These are phyloP conservation scores for Trichosphaerium sp. DNA, from an alignment of 78 protist species.

Conservation along the genomic window DNA sequence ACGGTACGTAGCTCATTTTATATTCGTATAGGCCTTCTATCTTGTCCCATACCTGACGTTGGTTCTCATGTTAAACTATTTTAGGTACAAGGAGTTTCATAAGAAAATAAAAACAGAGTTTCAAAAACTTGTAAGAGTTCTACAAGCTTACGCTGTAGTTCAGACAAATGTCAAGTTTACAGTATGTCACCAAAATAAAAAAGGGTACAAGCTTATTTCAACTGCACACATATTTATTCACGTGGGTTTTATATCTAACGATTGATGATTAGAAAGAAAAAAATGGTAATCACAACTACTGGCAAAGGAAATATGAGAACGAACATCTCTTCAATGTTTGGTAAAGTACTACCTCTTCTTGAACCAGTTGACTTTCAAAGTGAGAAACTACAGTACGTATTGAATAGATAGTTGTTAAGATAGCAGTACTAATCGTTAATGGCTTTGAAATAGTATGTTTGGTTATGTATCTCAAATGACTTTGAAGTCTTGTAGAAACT, in stretches of 20 bases:
- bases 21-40: background rate
- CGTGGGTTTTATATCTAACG: too few species aligned
- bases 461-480: background rate
- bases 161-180: background rate
- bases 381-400: too few species aligned
- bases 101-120: constrained; percentile 44
- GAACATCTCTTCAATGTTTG: too few species aligned
- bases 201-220: background rate
- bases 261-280: too few species aligned
- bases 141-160: constrained; percentile 67
- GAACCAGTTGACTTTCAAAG: too few species aligned
- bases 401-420: background rate
- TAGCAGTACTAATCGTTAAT: background rate
- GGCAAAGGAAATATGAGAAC: too few species aligned
- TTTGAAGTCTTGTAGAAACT: background rate
- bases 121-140: background rate
- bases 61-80: background rate
- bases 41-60: background rate
- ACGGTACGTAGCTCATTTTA: constrained; percentile 16
- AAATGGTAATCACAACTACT: too few species aligned
- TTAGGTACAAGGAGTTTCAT: constrained; percentile 33
- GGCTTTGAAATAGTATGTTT: background rate
- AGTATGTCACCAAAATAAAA: background rate
- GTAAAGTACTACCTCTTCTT: too few species aligned
- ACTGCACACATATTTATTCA: too few species aligned